Conservation (phyloP, 345 rosid genomes). For the Salix purpurea region DNA sequence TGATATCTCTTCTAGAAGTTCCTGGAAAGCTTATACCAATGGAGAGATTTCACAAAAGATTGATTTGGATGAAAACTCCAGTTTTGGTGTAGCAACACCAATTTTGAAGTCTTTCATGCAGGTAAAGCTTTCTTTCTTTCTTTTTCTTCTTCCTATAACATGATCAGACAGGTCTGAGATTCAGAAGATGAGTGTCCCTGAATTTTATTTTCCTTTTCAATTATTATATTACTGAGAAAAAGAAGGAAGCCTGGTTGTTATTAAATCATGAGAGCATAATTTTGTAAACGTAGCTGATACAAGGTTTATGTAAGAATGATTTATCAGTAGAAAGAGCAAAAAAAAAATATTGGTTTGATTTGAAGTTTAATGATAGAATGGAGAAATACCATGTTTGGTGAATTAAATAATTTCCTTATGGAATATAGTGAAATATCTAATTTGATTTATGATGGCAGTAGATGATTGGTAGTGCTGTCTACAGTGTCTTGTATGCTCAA, state of each 20-base stretch:
- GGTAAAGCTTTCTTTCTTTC: slow-evolving; percentile 33
- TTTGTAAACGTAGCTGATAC: neutral
- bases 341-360: too few relatives aligned
- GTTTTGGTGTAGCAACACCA: slow-evolving; percentile 83
- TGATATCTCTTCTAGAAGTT: slow-evolving; percentile 51
- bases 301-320: too few relatives aligned
- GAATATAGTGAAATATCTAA: neutral
- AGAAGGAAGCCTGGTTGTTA: neutral
- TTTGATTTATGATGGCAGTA: neutral
- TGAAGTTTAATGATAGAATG: too few relatives aligned
- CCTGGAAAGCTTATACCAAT: slow-evolving; percentile 62
- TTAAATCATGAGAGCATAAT: neutral
- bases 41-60: slow-evolving; percentile 62
- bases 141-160: neutral
- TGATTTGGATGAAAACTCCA: slow-evolving; percentile 60
- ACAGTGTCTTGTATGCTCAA: neutral
- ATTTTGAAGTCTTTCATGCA: slow-evolving; percentile 91
- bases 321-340: too few relatives aligned
- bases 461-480: neutral
- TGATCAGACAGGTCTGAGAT: neutral
- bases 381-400: neutral
- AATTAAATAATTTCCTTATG: neutral
- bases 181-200: neutral
- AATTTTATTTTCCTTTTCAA: neutral
- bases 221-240: neutral